Evolutionary conservation across 495 filamentous ascomycete species (phyloP), one percentile per base, ranked within the genome.

Genomic region (Oidiodendron maius): DNA sequence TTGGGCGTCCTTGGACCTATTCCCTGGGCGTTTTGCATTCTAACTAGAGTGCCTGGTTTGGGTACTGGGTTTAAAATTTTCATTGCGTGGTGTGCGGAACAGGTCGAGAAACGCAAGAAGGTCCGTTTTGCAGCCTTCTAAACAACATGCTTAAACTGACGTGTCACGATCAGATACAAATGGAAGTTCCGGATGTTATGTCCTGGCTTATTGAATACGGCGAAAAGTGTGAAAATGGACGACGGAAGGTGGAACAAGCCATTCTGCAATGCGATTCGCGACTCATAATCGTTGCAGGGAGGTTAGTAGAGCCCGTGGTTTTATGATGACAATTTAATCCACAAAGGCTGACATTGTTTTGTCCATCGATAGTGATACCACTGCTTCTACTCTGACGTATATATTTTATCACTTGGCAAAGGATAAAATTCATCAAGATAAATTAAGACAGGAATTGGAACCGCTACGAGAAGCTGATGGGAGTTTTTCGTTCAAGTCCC

Each of bases 21-120:
- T 6, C 59, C 65, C 0, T 73, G 72, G 72, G n/a, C n/a, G n/a
- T n/a, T n/a, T n/a, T n/a, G n/a, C n/a, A 50, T 44, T n/a, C 15
- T 50, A 16, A 42, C n/a, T 8, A 35, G 17, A 2, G 25, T 50
- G n/a, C 38, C 38, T 3, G 40, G 48, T 12, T 17, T 44, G 2
- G 20, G 24, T 1, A 20, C 13, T 22, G 48, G 38, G 3, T 28
- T 40, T n/a, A 40, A 40, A 15, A 42, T 10, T 2, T 50, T 50
- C 24, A 21, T 43, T n/a, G 13, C 16, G 4, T 50, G n/a, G 11
- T 41, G 24, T 23, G 48, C 21, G 3, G 48, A 41, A 10, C 48
- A 44, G 16, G 38, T 37, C 13, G 17, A 41, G 16, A 5, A 17
- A 12, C 15, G 48, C 3, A 50, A 36, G 22, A n/a, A 50, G 48